Conservation (phyloP, 148 eudicot species). For the Gaultheria prostrata region DNA sequence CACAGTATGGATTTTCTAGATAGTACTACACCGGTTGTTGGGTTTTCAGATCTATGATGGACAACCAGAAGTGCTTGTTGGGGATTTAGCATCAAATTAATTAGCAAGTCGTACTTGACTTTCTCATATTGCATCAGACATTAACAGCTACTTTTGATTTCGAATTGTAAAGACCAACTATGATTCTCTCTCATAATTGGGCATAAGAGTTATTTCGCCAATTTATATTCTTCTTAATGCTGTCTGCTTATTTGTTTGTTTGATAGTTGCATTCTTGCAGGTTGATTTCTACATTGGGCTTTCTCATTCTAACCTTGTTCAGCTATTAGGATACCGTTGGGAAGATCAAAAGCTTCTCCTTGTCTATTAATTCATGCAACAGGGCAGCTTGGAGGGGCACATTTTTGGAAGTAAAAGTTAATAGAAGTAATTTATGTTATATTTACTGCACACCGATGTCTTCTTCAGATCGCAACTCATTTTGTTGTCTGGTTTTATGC, state of each 20-base stretch:
- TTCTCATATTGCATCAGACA: too few species aligned
- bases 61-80: too few species aligned
- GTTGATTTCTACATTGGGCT: slow-evolving; percentile 64
- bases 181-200: not conserved
- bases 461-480: too few species aligned
- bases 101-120: too few species aligned
- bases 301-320: slow-evolving; percentile 81
- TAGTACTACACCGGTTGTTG: too few species aligned
- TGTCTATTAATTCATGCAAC: slow-evolving; percentile 78
- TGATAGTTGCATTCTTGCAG: slow-evolving; percentile 33
- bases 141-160: too few species aligned
- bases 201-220: not conserved
- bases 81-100: too few species aligned
- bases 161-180: too few species aligned
- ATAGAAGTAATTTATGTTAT: not conserved
- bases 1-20: too few species aligned
- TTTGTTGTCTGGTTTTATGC: slow-evolving; percentile 5
- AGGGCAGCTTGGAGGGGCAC: slow-evolving; percentile 84
- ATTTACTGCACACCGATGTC: not conserved
- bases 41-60: too few species aligned
- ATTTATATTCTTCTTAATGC: not conserved
- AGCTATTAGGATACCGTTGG: slow-evolving; percentile 73
- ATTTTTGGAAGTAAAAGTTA: slow-evolving; percentile 72
- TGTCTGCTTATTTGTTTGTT: slow-evolving; percentile 6
- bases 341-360: slow-evolving; percentile 72